A percentile compares a stretch with the other conserved stretches of the same genome.
phyloP scores from a whole-genome alignment of 805 yeast species.

The Naumovozyma dairenensis region DNA sequence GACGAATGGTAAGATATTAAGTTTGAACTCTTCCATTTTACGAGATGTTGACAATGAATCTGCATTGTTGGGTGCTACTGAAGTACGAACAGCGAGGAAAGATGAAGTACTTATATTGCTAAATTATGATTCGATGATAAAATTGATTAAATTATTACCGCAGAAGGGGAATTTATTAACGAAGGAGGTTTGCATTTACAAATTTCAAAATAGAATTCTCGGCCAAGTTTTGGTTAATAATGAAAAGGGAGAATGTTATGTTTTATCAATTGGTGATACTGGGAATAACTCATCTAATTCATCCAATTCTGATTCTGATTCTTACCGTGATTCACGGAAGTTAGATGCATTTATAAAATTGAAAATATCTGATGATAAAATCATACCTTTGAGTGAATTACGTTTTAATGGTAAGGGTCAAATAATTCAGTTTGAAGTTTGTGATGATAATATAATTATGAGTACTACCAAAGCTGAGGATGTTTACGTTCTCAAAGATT shows the following conservation, averaged over 20 bases:
- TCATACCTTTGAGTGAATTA: conserved; percentile 2
- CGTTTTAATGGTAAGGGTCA: conserved; percentile 8
- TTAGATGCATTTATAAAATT: conserved; percentile 2
- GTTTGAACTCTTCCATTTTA: conserved; percentile 11
- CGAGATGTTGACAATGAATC: conserved; percentile 1
- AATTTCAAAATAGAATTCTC: conserved; percentile 3
- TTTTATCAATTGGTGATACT: conserved; percentile 2
- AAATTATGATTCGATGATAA: conserved; percentile 9
- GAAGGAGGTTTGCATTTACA: conserved; percentile 2
- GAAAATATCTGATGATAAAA: background rate
- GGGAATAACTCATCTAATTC: background rate
- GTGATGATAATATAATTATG: conserved; percentile 9
- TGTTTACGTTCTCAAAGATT: conserved; percentile 8
- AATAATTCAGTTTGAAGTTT: conserved; percentile 9
- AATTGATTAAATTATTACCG: conserved; percentile 12
- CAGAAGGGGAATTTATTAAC: conserved; percentile 9
- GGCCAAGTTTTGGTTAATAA: conserved; percentile 4
- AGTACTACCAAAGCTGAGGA: conserved; percentile 5
- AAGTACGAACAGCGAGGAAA: conserved; percentile 5
- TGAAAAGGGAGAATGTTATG: conserved; percentile 6
- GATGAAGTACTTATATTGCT: conserved; percentile 7
- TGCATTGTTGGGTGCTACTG: conserved; percentile 6
- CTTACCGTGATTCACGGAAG: background rate
- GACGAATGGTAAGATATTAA: conserved; percentile 18
- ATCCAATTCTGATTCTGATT: background rate